Evolutionary conservation across 352 stramenopile species (phyloP).

Genomic region (Peronosclerospora sorghi): DNA sequence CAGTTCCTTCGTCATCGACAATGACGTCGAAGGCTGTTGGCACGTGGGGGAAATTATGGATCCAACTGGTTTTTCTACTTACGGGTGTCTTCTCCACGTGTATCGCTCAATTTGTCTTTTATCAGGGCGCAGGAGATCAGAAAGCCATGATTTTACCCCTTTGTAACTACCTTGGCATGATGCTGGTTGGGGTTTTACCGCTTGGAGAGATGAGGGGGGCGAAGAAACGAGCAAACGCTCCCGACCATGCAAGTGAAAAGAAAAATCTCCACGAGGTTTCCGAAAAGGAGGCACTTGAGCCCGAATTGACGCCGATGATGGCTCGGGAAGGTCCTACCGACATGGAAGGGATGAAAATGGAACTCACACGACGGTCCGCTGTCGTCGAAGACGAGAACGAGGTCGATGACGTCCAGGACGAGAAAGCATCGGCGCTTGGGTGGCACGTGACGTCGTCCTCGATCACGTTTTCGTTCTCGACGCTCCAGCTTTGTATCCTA

Average conservation of each 20-base stretch:
- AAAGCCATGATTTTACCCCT: constrained; percentile 78
- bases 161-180: constrained; percentile 82
- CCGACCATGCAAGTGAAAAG: not conserved
- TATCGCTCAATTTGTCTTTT: constrained; percentile 77
- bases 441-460: constrained; percentile 15
- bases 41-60: not conserved
- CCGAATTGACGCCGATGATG: constrained; percentile 12
- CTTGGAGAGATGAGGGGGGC: constrained; percentile 1
- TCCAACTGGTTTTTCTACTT: constrained; percentile 41
- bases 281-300: constrained; percentile 17
- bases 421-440: constrained; percentile 11
- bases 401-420: constrained; percentile 13
- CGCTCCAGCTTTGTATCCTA: constrained; percentile 50
- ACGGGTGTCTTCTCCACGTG: constrained; percentile 82
- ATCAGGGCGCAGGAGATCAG: constrained; percentile 71
- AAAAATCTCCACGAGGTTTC: constrained; percentile 2
- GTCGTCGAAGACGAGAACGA: constrained; percentile 11
- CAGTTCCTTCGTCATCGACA: too few species aligned
- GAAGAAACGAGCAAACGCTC: not conserved
- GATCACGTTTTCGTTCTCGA: constrained; percentile 35
- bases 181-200: constrained; percentile 67
- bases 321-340: constrained; percentile 5
- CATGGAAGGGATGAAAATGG: constrained; percentile 17
- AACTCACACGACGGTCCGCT: constrained; percentile 37
- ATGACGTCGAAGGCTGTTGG: too few species aligned